phyloP scores from a whole-genome alignment of 768 basidiomycete genomes.

The Tricholoma flavovirens region DNA sequence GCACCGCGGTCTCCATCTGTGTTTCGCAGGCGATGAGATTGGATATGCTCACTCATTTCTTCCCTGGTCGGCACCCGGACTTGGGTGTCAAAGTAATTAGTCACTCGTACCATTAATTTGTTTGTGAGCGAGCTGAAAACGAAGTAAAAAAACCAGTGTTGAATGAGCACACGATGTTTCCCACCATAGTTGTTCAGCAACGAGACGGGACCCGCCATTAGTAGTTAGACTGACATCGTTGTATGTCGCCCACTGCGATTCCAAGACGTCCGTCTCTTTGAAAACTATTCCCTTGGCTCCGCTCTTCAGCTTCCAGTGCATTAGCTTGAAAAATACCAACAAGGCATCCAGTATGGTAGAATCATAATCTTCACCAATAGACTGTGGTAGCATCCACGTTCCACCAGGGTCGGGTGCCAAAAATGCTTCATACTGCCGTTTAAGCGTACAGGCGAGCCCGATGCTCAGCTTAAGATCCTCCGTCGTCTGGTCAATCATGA shows the following conservation, averaged over 20 bases:
- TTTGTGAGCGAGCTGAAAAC: constrained; percentile 82
- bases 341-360: constrained; percentile 81
- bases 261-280: constrained; percentile 97
- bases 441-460: constrained; percentile 90
- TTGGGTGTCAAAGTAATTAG: constrained; percentile 93
- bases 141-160: background rate
- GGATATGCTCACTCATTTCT: constrained; percentile 24
- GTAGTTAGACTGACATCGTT: constrained; percentile 88
- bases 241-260: constrained; percentile 94
- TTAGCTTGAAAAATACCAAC: constrained; percentile 84
- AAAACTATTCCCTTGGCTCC: constrained; percentile 90
- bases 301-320: constrained; percentile 95
- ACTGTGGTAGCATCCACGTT: constrained; percentile 84
- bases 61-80: constrained; percentile 65
- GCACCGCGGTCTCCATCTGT: constrained; percentile 12
- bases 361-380: constrained; percentile 90
- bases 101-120: constrained; percentile 87
- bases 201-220: constrained; percentile 79
- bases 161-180: constrained; percentile 16
- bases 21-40: constrained; percentile 13
- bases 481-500: constrained; percentile 91
- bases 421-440: constrained; percentile 91
- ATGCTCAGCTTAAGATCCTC: constrained; percentile 91
- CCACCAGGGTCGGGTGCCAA: constrained; percentile 79
- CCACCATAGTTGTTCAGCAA: constrained; percentile 95